Evolutionary conservation across 2,329 filamentous ascomycete species (phyloP).

Genomic region (Epichloe coenophiala): DNA sequence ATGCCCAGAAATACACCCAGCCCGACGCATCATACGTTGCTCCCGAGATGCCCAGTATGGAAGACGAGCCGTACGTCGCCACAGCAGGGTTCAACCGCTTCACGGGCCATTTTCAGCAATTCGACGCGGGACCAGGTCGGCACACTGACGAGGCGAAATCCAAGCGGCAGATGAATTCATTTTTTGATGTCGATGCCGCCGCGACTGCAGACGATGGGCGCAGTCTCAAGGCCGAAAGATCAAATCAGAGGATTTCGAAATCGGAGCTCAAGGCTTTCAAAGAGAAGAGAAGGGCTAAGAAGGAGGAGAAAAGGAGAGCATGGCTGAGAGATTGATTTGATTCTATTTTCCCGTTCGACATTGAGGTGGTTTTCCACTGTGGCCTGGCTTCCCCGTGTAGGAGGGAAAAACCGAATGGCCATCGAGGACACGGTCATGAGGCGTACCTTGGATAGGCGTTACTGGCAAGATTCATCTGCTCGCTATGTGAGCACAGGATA

Average conservation of each 20-base stretch:
- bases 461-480: background rate
- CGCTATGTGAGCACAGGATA: too few species aligned
- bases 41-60: constrained; percentile 18
- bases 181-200: constrained; percentile 89
- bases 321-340: constrained; percentile 59
- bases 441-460: background rate
- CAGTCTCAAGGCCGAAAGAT: constrained; percentile 82
- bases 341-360: background rate
- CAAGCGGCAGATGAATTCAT: constrained; percentile 78
- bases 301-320: constrained; percentile 85
- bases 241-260: constrained; percentile 71
- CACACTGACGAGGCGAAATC: constrained; percentile 84
- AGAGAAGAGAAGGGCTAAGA: constrained; percentile 75
- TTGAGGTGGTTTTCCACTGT: background rate
- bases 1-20: constrained; percentile 50
- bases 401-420: background rate
- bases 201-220: constrained; percentile 82
- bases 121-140: constrained; percentile 54
- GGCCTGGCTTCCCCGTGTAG: background rate
- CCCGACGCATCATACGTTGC: constrained; percentile 19
- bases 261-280: constrained; percentile 83
- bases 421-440: background rate
- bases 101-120: constrained; percentile 69
- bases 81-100: constrained; percentile 81
- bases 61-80: constrained; percentile 45